Evolutionary conservation across 1,284 basidiomycete genomes (phyloP).

Genomic region (Naganishia liquefaciens): DNA sequence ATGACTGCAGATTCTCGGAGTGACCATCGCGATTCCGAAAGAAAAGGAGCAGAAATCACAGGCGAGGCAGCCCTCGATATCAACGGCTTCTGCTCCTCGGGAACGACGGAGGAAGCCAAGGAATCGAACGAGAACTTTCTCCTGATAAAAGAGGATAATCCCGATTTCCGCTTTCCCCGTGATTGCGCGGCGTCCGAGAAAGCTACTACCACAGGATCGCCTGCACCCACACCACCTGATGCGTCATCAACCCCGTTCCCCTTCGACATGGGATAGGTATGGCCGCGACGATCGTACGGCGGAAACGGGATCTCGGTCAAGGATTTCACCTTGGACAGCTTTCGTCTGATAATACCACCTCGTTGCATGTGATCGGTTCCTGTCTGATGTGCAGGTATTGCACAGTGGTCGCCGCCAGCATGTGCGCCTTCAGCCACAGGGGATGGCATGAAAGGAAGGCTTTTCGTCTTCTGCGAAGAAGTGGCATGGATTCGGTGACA

Average conservation of each 20-base stretch:
- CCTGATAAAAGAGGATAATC: slow-evolving; percentile 14
- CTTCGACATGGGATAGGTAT: background rate
- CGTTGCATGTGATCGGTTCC: background rate
- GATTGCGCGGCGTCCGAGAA: background rate
- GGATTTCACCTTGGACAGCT: slow-evolving; percentile 19
- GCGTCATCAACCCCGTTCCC: background rate
- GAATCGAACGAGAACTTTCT: slow-evolving; percentile 16
- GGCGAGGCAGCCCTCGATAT: background rate
- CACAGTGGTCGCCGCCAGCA: background rate
- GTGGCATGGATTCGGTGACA: no score
- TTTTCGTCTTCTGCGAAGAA: background rate
- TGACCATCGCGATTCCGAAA: background rate
- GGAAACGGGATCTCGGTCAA: slow-evolving; percentile 5
- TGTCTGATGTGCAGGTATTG: background rate
- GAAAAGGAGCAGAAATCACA: background rate
- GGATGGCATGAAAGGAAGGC: background rate
- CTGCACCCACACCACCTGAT: no score
- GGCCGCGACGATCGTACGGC: background rate
- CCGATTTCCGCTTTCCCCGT: background rate
- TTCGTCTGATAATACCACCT: slow-evolving; percentile 2
- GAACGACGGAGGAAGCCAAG: background rate
- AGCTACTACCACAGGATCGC: background rate
- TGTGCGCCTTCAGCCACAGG: background rate
- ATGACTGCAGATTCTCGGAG: background rate
- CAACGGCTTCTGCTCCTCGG: background rate